Conservation (phyloP, 208 protist species). For the Leishmania guyanensis region DNA sequence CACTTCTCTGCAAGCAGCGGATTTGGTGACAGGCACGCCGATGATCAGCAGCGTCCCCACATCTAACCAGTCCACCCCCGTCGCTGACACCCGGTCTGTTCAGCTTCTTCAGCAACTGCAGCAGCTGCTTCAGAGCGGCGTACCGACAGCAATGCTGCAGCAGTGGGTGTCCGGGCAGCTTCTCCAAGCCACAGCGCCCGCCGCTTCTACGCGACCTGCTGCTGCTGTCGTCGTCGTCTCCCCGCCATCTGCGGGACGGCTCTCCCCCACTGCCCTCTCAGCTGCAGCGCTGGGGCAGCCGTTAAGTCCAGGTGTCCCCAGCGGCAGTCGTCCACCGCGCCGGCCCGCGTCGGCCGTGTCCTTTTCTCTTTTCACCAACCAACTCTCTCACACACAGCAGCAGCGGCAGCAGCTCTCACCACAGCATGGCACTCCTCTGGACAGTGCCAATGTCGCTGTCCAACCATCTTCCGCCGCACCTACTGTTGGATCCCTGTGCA, state of each 20-base stretch:
- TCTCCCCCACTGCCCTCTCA: neutral
- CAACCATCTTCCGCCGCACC: neutral
- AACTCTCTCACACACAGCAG: neutral
- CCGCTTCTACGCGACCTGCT: neutral
- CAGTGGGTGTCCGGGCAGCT: conserved; percentile 30
- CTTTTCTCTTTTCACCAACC: conserved; percentile 11
- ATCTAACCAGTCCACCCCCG: neutral
- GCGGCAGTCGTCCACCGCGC: conserved; percentile 1
- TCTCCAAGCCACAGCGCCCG: neutral
- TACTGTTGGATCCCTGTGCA: neutral
- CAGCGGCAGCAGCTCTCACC: neutral
- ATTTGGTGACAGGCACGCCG: neutral
- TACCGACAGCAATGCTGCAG: conserved; percentile 16
- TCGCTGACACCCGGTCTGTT: conserved; percentile 3
- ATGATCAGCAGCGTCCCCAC: neutral
- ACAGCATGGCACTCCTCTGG: neutral
- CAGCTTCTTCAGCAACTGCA: conserved; percentile 29
- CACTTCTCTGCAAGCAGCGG: neutral
- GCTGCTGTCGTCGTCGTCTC: neutral
- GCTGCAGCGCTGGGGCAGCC: neutral
- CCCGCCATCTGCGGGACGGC: neutral
- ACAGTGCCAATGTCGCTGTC: neutral
- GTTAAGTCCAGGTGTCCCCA: neutral
- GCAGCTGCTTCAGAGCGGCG: conserved; percentile 21
- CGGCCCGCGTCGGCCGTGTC: conserved; percentile 16